Base-by-base conservation (phyloP, 2,329 filamentous ascomycete genomes). In the Exophiala viscosa region DNA sequence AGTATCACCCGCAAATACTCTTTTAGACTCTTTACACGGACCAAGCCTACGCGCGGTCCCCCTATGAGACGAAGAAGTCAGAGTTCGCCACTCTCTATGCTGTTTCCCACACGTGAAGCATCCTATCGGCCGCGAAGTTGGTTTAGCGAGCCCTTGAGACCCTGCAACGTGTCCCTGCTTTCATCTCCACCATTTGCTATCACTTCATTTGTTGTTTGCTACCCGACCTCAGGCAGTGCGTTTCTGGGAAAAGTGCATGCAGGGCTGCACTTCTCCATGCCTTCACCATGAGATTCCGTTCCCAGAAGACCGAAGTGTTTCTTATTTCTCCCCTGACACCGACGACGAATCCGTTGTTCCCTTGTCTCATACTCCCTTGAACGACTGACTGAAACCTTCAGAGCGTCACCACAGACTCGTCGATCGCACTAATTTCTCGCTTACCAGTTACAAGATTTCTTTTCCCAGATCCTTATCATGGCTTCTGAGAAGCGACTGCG, bases 401-500 rank as follows among this genome's bases (percentile, higher is more conserved):
- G 48, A 45, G 51, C 50, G 15, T 45, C 48, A 59, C 50, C 43
- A 40, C 40, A 40, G 36, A 28, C 48, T 52, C 31, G 17, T 14
- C 42, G 11, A 43, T 42, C 32, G 46, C 36, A 42, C 32, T 28
- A 23, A 54, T n/a, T 33, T 17, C 44, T 45, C 42, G 31, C 34
- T 48, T 45, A 42, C 33, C 33, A 43, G 17, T 35, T 34, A 52
- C 7, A 34, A 46, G 15, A n/a, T 45, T 35, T 20, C 13, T 36
- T 42, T 45, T 36, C 13, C 5, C 45, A 31, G 18, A 18, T 14
- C 23, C 35, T 15, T 44, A 48, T 13, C 42, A 60, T 60, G 57
- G 57, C 57, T 40, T 60, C 57, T 38, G 57, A 57, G 43, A 52
- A 48, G 17, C 48, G 52, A 10, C 39, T 60, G 41, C 48, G 57